Conservation (phyloP, 2,329 filamentous ascomycete species). For the Penicillium sp. region DNA sequence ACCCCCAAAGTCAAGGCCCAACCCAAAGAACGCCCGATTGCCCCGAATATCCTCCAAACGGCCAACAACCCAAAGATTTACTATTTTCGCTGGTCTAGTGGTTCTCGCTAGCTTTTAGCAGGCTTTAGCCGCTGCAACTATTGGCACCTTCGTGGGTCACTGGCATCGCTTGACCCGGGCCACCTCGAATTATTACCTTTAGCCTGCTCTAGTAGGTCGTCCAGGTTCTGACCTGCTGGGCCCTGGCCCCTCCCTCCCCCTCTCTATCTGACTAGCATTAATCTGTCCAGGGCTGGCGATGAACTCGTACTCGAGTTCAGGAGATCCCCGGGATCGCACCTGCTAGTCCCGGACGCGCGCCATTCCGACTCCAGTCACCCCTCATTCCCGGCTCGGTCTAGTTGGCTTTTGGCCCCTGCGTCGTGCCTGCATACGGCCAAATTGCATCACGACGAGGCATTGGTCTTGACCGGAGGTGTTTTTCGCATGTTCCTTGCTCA, state of each 20-base stretch:
- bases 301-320: constrained; percentile 2
- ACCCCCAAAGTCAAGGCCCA: neutral
- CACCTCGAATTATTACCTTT: neutral
- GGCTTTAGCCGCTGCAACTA: constrained; percentile 11
- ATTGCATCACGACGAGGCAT: constrained; percentile 15
- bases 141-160: constrained; percentile 25
- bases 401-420: constrained; percentile 31
- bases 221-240: neutral
- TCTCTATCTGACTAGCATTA: neutral
- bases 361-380: neutral
- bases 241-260: too few species aligned
- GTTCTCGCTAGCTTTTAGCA: neutral
- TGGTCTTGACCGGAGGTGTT: neutral
- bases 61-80: neutral
- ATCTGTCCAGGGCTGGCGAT: constrained; percentile 11
- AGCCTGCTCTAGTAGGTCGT: constrained; percentile 1
- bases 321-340: constrained; percentile 4
- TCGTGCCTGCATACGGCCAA: constrained; percentile 25
- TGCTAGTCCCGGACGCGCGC: neutral
- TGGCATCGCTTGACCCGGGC: neutral
- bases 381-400: neutral
- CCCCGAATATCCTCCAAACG: neutral
- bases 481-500: constrained; percentile 24
- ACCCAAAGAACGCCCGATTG: neutral
- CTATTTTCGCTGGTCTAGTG: neutral